Conservation (phyloP, 169 alveolate species). For the Theileria parva region DNA sequence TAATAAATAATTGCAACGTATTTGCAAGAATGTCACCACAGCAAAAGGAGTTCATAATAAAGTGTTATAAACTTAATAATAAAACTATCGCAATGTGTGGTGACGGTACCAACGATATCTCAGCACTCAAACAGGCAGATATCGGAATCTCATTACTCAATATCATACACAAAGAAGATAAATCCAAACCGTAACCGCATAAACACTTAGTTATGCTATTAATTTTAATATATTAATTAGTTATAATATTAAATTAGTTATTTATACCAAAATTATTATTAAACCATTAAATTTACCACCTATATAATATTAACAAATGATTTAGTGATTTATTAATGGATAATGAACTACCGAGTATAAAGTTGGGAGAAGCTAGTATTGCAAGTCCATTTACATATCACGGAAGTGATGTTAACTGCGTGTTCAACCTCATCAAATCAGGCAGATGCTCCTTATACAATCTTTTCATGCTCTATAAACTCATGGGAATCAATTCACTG, state of each 20-base stretch:
- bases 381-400: constrained; percentile 98
- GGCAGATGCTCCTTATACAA: constrained; percentile 95
- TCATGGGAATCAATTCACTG: constrained; percentile 92
- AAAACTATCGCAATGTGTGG: constrained; percentile 94
- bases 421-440: constrained; percentile 86
- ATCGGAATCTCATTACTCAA: constrained; percentile 95
- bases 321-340: constrained; percentile 35
- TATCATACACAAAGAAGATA: constrained; percentile 52
- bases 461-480: constrained; percentile 94
- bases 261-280: neutral
- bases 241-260: neutral
- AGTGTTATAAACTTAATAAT: constrained; percentile 80
- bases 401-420: constrained; percentile 87
- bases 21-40: constrained; percentile 96
- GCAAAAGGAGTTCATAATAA: constrained; percentile 87
- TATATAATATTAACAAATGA: neutral
- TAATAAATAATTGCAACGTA: constrained; percentile 74
- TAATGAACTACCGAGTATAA: constrained; percentile 79
- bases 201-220: neutral
- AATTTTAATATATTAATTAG: neutral
- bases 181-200: constrained; percentile 28
- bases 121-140: constrained; percentile 96
- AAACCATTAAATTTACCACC: neutral
- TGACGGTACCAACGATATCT: constrained; percentile 99
- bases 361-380: constrained; percentile 96